Evolutionary conservation across 139 green algal genomes (phyloP), one percentile per base, ranked within the genome.

Genomic region (Coccomyxa sp.): DNA sequence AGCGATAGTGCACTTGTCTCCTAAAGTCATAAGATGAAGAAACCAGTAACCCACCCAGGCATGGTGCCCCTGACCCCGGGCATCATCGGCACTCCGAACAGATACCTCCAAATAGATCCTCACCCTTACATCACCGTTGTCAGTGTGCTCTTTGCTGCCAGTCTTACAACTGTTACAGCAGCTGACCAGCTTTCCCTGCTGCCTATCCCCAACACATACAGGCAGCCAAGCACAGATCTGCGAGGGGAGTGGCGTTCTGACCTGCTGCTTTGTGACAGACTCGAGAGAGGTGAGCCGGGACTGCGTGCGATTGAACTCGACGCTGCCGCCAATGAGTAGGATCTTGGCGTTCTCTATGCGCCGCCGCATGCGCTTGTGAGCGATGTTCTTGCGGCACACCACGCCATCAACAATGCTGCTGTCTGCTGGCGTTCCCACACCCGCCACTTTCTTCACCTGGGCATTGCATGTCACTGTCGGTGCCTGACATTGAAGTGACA

Each of bases 311-410:
- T 91, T 82, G 80, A 89, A 91, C 87, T 95, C 91, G 25, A 95
- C 76, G 9, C 82, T 86, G 32, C 88, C 88, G 32, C 59, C 82
- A 79, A 94, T 63, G 82, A 90, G 79, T 82, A 92, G 74, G 78
- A 97, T 87, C 58, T 90, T 88, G 14, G 94, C 91, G 68, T 92
- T 86, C 0, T 84, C n/a, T 71, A 97, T 90, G 82, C 88, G 79
- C 9, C 66, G 89, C n/a, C 88, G 87, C 95, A 98, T 98, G 60
- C 86, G 83, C 66, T 90, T 87, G 89, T 98, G 94, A 30, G 92
- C 89, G 58, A 97, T 86, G 45, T 94, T 95, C 84, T 95, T 95
- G 82, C 90, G 89, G 58, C 90, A 91, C 38, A 94, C 93, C 57
- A 97, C 87, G 27, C 93, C 94, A 23, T 82, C 84, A 68, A 96